Percentiles rank a stretch among this genome's conserved stretches.
These are phyloP conservation scores for Spirogloea muscicola DNA, from an alignment of 139 green algal species.

Conservation along the genomic window DNA sequence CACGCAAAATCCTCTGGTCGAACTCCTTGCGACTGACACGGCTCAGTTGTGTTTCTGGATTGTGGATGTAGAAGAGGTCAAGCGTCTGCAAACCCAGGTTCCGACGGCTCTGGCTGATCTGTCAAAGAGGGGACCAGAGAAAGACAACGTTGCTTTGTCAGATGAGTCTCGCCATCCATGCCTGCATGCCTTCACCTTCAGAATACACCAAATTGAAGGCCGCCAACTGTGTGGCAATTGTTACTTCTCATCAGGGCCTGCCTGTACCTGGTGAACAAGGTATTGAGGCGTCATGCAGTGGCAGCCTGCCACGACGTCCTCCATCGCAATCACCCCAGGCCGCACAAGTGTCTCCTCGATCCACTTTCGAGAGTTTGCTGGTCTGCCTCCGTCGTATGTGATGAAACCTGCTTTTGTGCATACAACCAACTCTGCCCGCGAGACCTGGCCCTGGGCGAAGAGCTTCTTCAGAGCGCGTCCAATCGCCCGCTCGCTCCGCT, in stretches of 20 bases:
- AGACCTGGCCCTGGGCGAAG: neutral
- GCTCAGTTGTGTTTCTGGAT: conserved; percentile 9
- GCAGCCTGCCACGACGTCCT: neutral
- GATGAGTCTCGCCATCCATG: too few relatives aligned
- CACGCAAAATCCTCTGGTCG: neutral
- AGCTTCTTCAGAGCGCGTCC: neutral
- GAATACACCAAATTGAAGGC: conserved; percentile 4
- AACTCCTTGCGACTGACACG: neutral
- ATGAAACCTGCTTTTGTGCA: conserved; percentile 7
- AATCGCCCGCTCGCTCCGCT: neutral
- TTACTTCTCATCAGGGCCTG: neutral
- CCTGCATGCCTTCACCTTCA: too few relatives aligned
- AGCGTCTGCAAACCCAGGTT: conserved; percentile 1
- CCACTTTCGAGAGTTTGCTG: neutral
- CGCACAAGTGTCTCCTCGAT: conserved; percentile 1
- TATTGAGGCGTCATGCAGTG: conserved; percentile 10
- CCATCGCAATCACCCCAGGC: neutral
- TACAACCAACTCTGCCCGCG: neutral
- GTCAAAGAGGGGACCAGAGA: neutral
- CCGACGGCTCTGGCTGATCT: neutral
- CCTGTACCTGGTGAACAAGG: neutral
- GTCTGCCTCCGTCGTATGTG: neutral
- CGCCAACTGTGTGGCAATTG: neutral
- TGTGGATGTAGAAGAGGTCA: conserved; percentile 14
- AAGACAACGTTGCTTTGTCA: too few relatives aligned